phyloP scores from a whole-genome alignment of 1,284 basidiomycete genomes.

The Vanrija pseudolonga region DNA sequence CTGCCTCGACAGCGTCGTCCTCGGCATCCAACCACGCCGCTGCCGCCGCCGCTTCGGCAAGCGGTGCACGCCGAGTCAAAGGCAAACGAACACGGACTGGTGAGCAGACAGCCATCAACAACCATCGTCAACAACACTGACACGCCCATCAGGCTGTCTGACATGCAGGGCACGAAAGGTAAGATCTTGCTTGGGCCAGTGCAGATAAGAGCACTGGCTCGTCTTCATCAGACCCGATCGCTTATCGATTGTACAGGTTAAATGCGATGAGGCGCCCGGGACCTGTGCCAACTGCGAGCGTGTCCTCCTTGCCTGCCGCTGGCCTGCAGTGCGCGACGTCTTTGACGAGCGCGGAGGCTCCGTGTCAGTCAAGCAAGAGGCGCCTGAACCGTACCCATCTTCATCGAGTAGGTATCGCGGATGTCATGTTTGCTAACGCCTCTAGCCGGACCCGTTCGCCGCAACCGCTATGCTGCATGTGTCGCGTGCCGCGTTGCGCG shows the following conservation, averaged over 20 bases:
- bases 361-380: neutral
- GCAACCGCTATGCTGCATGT: constrained; percentile 7
- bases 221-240: no score
- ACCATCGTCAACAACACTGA: neutral
- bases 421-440: neutral
- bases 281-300: constrained; percentile 24
- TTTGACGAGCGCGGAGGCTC: constrained; percentile 7
- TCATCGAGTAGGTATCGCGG: neutral
- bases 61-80: constrained; percentile 8
- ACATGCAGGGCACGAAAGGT: constrained; percentile 22
- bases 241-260: constrained; percentile 11
- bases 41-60: neutral
- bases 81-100: constrained; percentile 19
- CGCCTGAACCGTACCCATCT: no score
- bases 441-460: constrained; percentile 13
- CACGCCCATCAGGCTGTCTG: constrained; percentile 12
- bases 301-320: constrained; percentile 16
- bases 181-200: neutral
- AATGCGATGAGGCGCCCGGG: constrained; percentile 23
- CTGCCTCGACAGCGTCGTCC: neutral
- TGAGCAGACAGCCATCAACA: neutral
- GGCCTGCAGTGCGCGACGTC: constrained; percentile 19
- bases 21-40: neutral
- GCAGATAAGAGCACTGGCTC: neutral
- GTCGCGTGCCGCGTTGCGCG: constrained; percentile 7